Evolutionary conservation across 2,329 filamentous ascomycete genomes (phyloP).

Genomic region (Alternaria arborescens): DNA sequence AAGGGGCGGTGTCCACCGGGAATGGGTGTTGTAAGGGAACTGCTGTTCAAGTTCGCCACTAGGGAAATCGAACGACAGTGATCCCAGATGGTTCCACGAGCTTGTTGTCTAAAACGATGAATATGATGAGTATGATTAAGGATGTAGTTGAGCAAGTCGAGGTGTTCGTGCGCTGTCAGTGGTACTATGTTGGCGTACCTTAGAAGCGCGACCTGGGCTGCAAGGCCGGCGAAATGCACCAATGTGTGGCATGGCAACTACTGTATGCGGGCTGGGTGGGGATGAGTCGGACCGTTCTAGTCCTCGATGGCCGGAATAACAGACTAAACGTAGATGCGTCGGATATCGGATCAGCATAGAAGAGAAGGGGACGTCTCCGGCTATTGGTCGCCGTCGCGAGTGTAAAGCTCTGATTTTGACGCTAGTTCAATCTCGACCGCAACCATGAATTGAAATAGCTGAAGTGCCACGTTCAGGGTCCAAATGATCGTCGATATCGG

Average conservation of each 20-base stretch:
- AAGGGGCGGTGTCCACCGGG: constrained; percentile 6
- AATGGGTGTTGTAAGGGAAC: not conserved
- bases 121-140: not conserved
- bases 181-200: constrained; percentile 1
- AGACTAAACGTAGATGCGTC: constrained; percentile 10
- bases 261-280: not conserved
- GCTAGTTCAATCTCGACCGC: constrained; percentile 18
- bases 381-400: constrained; percentile 10
- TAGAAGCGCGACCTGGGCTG: not conserved
- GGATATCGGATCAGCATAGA: constrained; percentile 5
- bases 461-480: not conserved
- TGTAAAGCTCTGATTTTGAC: constrained; percentile 8
- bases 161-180: constrained; percentile 5
- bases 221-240: not conserved
- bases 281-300: constrained; percentile 5
- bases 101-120: not conserved
- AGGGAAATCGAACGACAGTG: constrained; percentile 3
- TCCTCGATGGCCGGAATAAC: not conserved
- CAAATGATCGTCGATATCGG: not conserved
- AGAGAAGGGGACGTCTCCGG: not conserved
- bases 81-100: not conserved
- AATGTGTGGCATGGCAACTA: constrained; percentile 8
- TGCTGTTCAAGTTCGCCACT: constrained; percentile 1
- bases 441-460: not conserved
- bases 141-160: not conserved